phyloP scores from a whole-genome alignment of 768 basidiomycete species.

The Cantharellus cinnabarinus region DNA sequence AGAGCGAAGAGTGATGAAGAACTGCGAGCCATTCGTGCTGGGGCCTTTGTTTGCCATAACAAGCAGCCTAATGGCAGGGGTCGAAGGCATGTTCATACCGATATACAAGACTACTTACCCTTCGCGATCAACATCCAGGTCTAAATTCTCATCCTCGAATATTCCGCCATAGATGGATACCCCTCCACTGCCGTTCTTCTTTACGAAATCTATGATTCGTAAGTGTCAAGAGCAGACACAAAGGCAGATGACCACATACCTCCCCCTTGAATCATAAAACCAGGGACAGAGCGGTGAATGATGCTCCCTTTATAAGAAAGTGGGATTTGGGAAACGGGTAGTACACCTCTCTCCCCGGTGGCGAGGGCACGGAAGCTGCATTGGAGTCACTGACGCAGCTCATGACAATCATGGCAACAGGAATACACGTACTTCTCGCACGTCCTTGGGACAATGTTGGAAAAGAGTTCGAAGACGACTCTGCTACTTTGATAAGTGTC shows the following conservation, averaged over 20 bases:
- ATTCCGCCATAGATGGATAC: slow-evolving; percentile 61
- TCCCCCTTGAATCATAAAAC: slow-evolving; percentile 69
- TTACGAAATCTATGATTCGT: slow-evolving; percentile 41
- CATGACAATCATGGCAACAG: neutral
- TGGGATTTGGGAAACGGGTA: slow-evolving; percentile 37
- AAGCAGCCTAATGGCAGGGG: slow-evolving; percentile 28
- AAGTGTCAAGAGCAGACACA: neutral
- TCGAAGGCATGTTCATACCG: neutral
- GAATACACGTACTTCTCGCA: slow-evolving; percentile 41
- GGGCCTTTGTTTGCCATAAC: slow-evolving; percentile 77
- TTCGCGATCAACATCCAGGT: slow-evolving; percentile 38
- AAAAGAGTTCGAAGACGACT: slow-evolving; percentile 57
- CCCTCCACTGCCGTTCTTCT: slow-evolving; percentile 59
- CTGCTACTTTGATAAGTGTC: slow-evolving; percentile 17
- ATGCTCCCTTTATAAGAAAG: slow-evolving; percentile 67
- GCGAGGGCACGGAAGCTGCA: slow-evolving; percentile 65
- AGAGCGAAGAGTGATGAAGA: slow-evolving; percentile 62
- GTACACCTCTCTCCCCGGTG: slow-evolving; percentile 69
- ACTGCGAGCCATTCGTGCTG: slow-evolving; percentile 72
- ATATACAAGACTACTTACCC: slow-evolving; percentile 24
- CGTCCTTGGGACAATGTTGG: slow-evolving; percentile 52
- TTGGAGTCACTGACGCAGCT: no score
- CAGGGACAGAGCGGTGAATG: slow-evolving; percentile 57
- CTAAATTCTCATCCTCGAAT: slow-evolving; percentile 62
- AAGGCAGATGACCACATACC: slow-evolving; percentile 21